Conservation (phyloP, 164 flowering plant species). For the Nymphaea thermarum region DNA sequence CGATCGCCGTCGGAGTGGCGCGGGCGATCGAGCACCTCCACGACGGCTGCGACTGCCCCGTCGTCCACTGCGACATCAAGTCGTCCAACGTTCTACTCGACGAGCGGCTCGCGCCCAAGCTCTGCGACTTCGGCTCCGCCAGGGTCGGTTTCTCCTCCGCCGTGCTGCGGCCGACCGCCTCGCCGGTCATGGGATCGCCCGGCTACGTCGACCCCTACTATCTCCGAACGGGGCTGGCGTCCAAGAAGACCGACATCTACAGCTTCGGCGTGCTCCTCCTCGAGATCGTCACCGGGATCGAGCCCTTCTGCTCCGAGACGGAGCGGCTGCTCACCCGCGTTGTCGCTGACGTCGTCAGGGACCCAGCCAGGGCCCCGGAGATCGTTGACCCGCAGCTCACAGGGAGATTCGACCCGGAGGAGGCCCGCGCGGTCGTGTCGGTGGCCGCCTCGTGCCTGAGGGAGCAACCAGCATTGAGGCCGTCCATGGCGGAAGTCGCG, state of each 20-base stretch:
- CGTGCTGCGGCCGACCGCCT: slow-evolving; percentile 16
- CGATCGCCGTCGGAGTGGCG: slow-evolving; percentile 54
- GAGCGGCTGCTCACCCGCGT: slow-evolving; percentile 25
- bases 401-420: slow-evolving; percentile 27
- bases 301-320: slow-evolving; percentile 36
- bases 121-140: slow-evolving; percentile 75
- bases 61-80: slow-evolving; percentile 75
- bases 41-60: slow-evolving; percentile 34
- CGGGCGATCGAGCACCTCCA: slow-evolving; percentile 56
- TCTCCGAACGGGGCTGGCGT: slow-evolving; percentile 59
- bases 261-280: slow-evolving; percentile 60
- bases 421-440: slow-evolving; percentile 24
- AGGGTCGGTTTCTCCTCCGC: slow-evolving; percentile 54
- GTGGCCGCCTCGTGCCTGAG: slow-evolving; percentile 30
- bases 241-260: slow-evolving; percentile 73
- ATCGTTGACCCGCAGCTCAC: slow-evolving; percentile 41
- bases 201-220: slow-evolving; percentile 77
- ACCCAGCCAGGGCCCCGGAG: slow-evolving; percentile 17
- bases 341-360: slow-evolving; percentile 15
- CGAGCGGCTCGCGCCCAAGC: slow-evolving; percentile 37
- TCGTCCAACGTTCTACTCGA: slow-evolving; percentile 69
- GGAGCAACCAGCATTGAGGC: slow-evolving; percentile 37
- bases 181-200: slow-evolving; percentile 45
- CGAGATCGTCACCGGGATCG: slow-evolving; percentile 58
- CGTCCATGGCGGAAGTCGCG: slow-evolving; percentile 39